Base-by-base conservation (phyloP, 768 basidiomycete species). In the Dioszegia crocea region DNA sequence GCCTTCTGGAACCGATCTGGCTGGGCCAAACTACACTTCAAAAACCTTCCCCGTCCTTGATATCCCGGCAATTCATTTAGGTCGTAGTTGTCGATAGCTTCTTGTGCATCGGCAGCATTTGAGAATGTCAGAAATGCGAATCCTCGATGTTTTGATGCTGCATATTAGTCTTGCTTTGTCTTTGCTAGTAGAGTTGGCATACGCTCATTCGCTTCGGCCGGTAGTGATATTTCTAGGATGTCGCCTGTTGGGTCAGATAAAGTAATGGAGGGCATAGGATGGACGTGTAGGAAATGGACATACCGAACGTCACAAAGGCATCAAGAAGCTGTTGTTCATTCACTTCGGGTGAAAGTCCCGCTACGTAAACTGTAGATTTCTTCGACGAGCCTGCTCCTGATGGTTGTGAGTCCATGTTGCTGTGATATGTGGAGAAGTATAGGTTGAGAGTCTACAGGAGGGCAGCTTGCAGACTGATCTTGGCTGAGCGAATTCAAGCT, bases 61-160 rank as follows among this genome's bases (percentile, higher is more conserved):
- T 84, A 49, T 86, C 90, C 49, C 80, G 82, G 59, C 89, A 80
- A 57, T 74, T 93, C 92, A 71, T 94, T 96, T 78, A 93, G 80
- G 77, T 98, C 92, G 89, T 92, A 97, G 79, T 98, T 98, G 81
- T 98, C 94, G 61, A 97, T 94, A 27, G 94, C 94, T 75, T 97
- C 93, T 72, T 89, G 88, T 4, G 94, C 92, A 77, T 94, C 91
- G 23, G 83, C 82, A 9, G 88, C 74, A 6, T 86, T 87, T 11
- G 85, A 79, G 74, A 84, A 98, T 1, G 91, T 92, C 47, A 97
- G 84, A 73, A 97, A 97, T 9, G 87, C 94, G 79, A 92, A 97
- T 10, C 93, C 94, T 44, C 91, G 85, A 59, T 78, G 78, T 64
- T 71, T 70, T 19, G 52, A 45, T 27, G 66, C 71, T 75, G 44